Conservation (phyloP, 2,329 filamentous ascomycete species). For the Proliferodiscus dingleyae region DNA sequence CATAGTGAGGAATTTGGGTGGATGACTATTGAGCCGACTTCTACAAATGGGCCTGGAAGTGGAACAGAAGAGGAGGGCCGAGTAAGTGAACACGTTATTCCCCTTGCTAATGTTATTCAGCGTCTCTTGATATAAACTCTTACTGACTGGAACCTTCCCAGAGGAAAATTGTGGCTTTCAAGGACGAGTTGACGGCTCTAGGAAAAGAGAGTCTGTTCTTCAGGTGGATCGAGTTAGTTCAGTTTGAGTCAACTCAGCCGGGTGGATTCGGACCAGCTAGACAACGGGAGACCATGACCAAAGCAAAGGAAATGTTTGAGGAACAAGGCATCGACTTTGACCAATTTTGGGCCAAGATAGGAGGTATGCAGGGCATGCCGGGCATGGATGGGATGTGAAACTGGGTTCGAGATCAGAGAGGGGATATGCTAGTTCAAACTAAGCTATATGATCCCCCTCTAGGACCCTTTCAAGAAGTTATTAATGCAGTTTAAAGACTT, state of each 20-base stretch:
- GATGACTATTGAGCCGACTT: constrained; percentile 60
- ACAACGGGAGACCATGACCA: constrained; percentile 66
- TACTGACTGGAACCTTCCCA: background rate
- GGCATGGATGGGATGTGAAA: constrained; percentile 1
- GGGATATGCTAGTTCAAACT: background rate
- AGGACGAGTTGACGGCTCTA: constrained; percentile 66
- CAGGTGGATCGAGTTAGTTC: constrained; percentile 87
- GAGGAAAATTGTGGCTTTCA: constrained; percentile 74
- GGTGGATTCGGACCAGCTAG: constrained; percentile 72
- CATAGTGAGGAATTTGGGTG: constrained; percentile 66
- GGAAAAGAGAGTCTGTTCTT: constrained; percentile 89
- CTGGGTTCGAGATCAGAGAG: background rate
- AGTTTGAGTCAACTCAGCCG: constrained; percentile 76
- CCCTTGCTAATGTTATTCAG: background rate
- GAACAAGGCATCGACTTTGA: constrained; percentile 78
- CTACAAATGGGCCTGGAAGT: constrained; percentile 39
- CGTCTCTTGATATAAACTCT: background rate
- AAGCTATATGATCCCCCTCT: too few species aligned
- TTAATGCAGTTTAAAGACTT: too few species aligned
- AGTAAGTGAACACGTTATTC: background rate
- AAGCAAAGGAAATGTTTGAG: constrained; percentile 72
- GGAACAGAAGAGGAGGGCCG: constrained; percentile 57
- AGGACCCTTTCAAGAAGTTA: too few species aligned
- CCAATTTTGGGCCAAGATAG: constrained; percentile 67
- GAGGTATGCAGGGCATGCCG: constrained; percentile 45